Base-by-base conservation (phyloP, 257 asterid genomes). In the Solanum chiquidenum region DNA sequence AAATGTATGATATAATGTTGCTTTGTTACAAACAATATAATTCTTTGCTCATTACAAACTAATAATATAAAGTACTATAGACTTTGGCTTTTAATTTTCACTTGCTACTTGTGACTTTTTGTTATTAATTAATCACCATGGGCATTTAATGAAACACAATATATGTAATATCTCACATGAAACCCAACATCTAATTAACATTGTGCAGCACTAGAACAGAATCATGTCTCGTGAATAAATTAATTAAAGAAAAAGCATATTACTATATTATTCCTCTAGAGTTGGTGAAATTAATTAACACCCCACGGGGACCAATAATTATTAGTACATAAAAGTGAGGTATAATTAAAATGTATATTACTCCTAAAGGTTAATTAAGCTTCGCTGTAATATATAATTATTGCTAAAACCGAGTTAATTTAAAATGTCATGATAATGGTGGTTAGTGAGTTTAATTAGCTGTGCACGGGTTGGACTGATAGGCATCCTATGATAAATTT, bases 401-500 rank as follows among this genome's bases (percentile, higher is more conserved):
- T 82, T 82, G 86, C 44, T 82, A 49, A 49, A 82, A 18, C 31
- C 12, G 86, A 49, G 20, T 31, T 49, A 82, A 49, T 82, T 49
- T 29, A 49, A 49, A 82, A 49, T 21, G 37, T 29, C 20, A 82
- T 49, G 69, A 82, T 49, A 49, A 82, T 49, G 31, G 44, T 82
- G 69, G 69, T 75, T 18, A 60, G 88, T 12, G 88, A 77, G 75
- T 75, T 55, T 58, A 66, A 66, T 66, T 66, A 64, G 86, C 86
- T 75, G 85, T 77, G 66, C 58, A 49, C 89, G 72, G 18, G 86
- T 31, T 87, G 86, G 79, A 87, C 23, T 34, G 66, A 77, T 79
- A 55, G 29, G 89, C 60, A 87, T 87, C 64, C 86, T 35, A 87
- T 76, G 86, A 87, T 62, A 87, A 35, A 66, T 40, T 40, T 37